A percentile compares a stretch with the other conserved stretches of the same genome.
Evolutionary conservation across 2,329 filamentous ascomycete species (phyloP).

Genomic region (Hymenoscyphus occultus): DNA sequence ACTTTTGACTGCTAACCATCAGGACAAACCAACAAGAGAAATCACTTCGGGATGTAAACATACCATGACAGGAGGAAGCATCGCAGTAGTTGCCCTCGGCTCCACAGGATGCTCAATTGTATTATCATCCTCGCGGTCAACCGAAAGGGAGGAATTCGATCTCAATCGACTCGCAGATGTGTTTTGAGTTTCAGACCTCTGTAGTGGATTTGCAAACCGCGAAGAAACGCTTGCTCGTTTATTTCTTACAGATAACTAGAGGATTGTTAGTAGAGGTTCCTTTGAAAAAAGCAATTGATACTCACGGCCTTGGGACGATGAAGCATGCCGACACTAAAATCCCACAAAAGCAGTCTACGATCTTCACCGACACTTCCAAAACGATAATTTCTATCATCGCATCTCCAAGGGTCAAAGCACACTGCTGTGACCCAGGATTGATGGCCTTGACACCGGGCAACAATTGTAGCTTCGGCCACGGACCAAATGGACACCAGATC

Average conservation of each 20-base stretch:
- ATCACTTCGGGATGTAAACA: constrained; percentile 28
- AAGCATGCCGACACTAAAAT: constrained; percentile 96
- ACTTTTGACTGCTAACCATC: constrained; percentile 62
- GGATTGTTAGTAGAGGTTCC: constrained; percentile 24
- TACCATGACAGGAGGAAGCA: constrained; percentile 88
- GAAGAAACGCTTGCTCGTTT: constrained; percentile 48
- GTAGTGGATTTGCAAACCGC: constrained; percentile 46
- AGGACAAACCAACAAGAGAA: constrained; percentile 22
- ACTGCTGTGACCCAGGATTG: constrained; percentile 93
- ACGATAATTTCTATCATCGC: constrained; percentile 90
- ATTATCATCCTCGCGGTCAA: constrained; percentile 51
- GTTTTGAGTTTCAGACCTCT: constrained; percentile 61
- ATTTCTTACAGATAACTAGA: constrained; percentile 53
- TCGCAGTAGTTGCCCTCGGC: constrained; percentile 76
- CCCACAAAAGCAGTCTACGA: constrained; percentile 86
- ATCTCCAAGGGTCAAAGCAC: constrained; percentile 95
- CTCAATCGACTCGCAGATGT: constrained; percentile 59
- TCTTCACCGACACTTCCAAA: constrained; percentile 97
- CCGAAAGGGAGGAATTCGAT: constrained; percentile 67
- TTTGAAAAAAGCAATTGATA: constrained; percentile 10
- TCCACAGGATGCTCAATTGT: constrained; percentile 77
- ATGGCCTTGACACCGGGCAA: constrained; percentile 92
- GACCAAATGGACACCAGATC: constrained; percentile 97
- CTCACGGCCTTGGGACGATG: constrained; percentile 81
- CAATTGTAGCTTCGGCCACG: constrained; percentile 74